Evolutionary conservation across 768 basidiomycete genomes (phyloP).

Genomic region (Brasilioporus rufonigricans): DNA sequence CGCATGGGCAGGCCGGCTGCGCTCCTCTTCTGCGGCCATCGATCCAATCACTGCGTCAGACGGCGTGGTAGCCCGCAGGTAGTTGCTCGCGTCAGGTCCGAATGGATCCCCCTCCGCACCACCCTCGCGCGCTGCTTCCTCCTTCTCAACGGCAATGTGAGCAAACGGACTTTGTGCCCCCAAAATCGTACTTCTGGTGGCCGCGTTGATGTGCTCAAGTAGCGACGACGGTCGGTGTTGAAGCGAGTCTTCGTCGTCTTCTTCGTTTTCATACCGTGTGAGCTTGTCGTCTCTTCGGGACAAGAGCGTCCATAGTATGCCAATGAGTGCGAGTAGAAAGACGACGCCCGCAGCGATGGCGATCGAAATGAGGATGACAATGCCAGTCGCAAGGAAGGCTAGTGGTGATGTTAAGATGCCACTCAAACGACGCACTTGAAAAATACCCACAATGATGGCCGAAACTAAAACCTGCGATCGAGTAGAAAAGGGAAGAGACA

Average conservation of each 20-base stretch:
- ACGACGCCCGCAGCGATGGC: conserved; percentile 94
- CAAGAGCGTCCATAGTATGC: conserved; percentile 88
- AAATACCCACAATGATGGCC: conserved; percentile 57
- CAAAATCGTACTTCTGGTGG: conserved; percentile 79
- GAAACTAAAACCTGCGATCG: conserved; percentile 76
- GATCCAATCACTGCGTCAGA: conserved; percentile 67
- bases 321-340: conserved; percentile 80
- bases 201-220: conserved; percentile 88
- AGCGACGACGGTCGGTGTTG: conserved; percentile 84
- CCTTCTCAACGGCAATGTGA: conserved; percentile 48
- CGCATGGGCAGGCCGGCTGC: conserved; percentile 72
- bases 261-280: conserved; percentile 62
- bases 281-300: conserved; percentile 74
- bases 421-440: not conserved
- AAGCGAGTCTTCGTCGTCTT: conserved; percentile 73
- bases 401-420: conserved; percentile 5
- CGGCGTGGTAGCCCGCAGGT: conserved; percentile 77
- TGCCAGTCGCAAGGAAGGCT: conserved; percentile 88
- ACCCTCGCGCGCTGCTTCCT: conserved; percentile 42
- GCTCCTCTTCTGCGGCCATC: conserved; percentile 57
- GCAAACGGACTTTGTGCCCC: conserved; percentile 45
- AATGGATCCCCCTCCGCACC: conserved; percentile 50
- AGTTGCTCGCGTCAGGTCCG: conserved; percentile 73
- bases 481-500: conserved; percentile 80
- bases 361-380: conserved; percentile 96